Evolutionary conservation across 2,329 filamentous ascomycete species (phyloP).

Genomic region (Fusarium heterosporum): DNA sequence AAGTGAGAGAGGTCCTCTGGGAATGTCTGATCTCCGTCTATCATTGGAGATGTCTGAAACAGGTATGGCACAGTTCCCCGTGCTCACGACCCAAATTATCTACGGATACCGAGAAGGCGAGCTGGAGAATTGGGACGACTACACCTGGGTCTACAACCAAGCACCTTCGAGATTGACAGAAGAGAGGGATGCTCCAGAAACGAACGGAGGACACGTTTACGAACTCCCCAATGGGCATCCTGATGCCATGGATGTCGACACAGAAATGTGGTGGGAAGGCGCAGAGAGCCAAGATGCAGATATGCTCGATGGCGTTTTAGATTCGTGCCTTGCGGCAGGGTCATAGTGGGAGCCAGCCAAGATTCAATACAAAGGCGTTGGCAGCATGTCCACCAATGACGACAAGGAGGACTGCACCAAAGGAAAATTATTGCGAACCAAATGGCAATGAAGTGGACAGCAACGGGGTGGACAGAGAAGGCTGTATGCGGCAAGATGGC

Average conservation of each 20-base stretch:
- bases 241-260: constrained; percentile 71
- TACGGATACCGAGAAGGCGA: constrained; percentile 81
- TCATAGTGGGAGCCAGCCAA: constrained; percentile 42
- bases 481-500: neutral
- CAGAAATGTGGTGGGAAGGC: constrained; percentile 72
- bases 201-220: constrained; percentile 53
- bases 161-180: constrained; percentile 44
- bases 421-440: neutral
- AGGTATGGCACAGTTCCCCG: constrained; percentile 81
- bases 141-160: constrained; percentile 63
- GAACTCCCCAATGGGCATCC: constrained; percentile 62
- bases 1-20: constrained; percentile 76
- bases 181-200: constrained; percentile 48
- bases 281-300: constrained; percentile 63
- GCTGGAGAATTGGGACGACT: constrained; percentile 74
- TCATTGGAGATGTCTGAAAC: constrained; percentile 80
- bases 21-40: constrained; percentile 81
- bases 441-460: neutral
- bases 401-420: neutral
- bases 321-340: constrained; percentile 65
- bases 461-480: neutral
- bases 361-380: neutral
- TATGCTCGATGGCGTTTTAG: constrained; percentile 67
- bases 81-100: constrained; percentile 77
- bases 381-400: neutral